These are phyloP conservation scores for Geosmithia flava DNA, from an alignment of 2,329 filamentous ascomycete species.

Conservation along the genomic window DNA sequence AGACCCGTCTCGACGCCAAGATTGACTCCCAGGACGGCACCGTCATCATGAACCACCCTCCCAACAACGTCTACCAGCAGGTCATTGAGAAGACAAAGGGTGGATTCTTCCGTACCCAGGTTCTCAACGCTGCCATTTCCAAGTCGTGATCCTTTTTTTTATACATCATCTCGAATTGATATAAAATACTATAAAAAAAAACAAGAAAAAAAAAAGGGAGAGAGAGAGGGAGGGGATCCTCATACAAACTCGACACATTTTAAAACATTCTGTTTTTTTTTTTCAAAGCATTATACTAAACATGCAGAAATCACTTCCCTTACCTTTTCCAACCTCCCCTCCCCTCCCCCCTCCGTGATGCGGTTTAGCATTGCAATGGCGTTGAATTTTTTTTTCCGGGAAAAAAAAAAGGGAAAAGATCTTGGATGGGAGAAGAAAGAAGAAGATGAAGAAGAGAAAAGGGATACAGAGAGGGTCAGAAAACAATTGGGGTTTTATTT, in stretches of 20 bases:
- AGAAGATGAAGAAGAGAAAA: not conserved
- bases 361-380: constrained; percentile 9
- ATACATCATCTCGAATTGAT: not conserved
- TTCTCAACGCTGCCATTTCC: constrained; percentile 59
- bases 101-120: constrained; percentile 96
- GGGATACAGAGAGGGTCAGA: not conserved
- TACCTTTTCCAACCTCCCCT: too few relatives aligned
- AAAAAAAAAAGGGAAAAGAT: not conserved
- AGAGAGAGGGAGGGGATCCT: too few relatives aligned
- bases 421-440: not conserved
- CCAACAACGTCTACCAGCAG: constrained; percentile 97
- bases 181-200: not conserved
- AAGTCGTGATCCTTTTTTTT: constrained; percentile 14
- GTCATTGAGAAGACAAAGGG: constrained; percentile 99
- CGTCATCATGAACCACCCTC: constrained; percentile 98
- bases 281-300: too few relatives aligned
- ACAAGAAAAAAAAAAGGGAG: too few relatives aligned
- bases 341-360: constrained; percentile 4
- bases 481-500: not conserved
- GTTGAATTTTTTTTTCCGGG: constrained; percentile 5
- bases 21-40: constrained; percentile 99
- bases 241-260: too few relatives aligned
- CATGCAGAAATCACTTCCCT: too few relatives aligned
- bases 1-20: constrained; percentile 95
- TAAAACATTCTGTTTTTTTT: too few relatives aligned